phyloP scores from a whole-genome alignment of 1,284 basidiomycete genomes.

The Ceratorhiza oryzae-sativae region DNA sequence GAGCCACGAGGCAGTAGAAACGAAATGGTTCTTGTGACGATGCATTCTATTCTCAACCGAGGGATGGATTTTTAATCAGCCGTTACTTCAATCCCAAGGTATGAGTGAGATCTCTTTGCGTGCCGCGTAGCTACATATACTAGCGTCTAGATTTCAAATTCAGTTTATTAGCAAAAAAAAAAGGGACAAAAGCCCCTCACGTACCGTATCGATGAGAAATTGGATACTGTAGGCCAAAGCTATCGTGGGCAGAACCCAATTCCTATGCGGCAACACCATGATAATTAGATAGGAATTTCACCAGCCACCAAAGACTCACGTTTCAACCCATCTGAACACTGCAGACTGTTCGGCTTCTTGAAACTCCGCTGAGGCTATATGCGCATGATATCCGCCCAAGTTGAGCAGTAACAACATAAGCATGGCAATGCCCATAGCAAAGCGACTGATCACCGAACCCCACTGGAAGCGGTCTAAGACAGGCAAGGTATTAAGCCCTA shows the following conservation, averaged over 20 bases:
- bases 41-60: too few species aligned
- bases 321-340: constrained; percentile 14
- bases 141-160: background rate
- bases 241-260: constrained; percentile 34
- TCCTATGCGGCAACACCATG: background rate
- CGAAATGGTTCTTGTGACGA: too few species aligned
- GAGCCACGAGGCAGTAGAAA: too few species aligned
- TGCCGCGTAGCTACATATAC: background rate
- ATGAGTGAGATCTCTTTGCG: background rate
- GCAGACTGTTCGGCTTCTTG: background rate
- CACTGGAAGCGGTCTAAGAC: constrained; percentile 36
- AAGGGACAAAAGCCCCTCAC: background rate
- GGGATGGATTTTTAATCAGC: too few species aligned
- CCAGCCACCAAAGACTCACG: background rate
- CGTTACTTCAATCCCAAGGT: too few species aligned
- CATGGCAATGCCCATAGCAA: constrained; percentile 9
- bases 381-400: constrained; percentile 15
- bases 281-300: background rate
- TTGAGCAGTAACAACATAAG: constrained; percentile 9
- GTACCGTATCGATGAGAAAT: constrained; percentile 19
- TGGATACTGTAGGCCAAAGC: constrained; percentile 16
- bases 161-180: too few species aligned
- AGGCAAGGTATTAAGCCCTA: too few species aligned
- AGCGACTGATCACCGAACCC: constrained; percentile 21
- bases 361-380: background rate